Conservation (phyloP, 2,329 filamentous ascomycete species). For the Tolypocladium paradoxum region DNA sequence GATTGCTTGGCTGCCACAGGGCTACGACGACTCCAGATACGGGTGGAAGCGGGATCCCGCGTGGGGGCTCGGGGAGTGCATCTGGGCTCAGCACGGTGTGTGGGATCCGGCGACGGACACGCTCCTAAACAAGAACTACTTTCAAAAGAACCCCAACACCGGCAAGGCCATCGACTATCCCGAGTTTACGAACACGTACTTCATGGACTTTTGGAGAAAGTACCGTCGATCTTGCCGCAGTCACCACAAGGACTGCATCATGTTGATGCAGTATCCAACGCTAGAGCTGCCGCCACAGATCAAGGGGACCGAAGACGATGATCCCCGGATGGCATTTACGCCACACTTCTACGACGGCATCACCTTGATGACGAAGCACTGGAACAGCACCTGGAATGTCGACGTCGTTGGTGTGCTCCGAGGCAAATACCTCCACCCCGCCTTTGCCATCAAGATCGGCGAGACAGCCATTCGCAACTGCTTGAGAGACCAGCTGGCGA, state of each 20-base stretch:
- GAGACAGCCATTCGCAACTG: slow-evolving; percentile 92
- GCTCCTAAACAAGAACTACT: slow-evolving; percentile 78
- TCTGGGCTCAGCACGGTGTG: slow-evolving; percentile 95
- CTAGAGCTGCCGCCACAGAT: slow-evolving; percentile 83
- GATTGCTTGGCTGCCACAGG: slow-evolving; percentile 70
- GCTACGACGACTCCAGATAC: slow-evolving; percentile 78
- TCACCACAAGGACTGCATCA: slow-evolving; percentile 69
- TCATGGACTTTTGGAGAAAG: slow-evolving; percentile 72
- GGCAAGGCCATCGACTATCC: slow-evolving; percentile 69
- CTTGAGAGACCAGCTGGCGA: slow-evolving; percentile 75
- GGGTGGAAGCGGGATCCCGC: slow-evolving; percentile 78
- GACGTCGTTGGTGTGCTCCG: slow-evolving; percentile 88
- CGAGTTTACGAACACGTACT: slow-evolving; percentile 83
- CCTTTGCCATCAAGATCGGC: slow-evolving; percentile 85
- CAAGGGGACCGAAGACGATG: slow-evolving; percentile 80
- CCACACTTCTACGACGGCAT: slow-evolving; percentile 97
- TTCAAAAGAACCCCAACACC: slow-evolving; percentile 64
- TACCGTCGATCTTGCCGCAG: slow-evolving; percentile 65
- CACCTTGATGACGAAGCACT: slow-evolving; percentile 95
- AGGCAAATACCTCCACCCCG: slow-evolving; percentile 77
- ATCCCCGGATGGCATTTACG: slow-evolving; percentile 81
- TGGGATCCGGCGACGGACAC: slow-evolving; percentile 78
- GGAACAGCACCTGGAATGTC: slow-evolving; percentile 96
- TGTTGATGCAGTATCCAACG: slow-evolving; percentile 86
- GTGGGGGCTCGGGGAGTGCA: slow-evolving; percentile 88